Conservation (phyloP, 352 stramenopile genomes). For the Phytophthora cryptogea region DNA sequence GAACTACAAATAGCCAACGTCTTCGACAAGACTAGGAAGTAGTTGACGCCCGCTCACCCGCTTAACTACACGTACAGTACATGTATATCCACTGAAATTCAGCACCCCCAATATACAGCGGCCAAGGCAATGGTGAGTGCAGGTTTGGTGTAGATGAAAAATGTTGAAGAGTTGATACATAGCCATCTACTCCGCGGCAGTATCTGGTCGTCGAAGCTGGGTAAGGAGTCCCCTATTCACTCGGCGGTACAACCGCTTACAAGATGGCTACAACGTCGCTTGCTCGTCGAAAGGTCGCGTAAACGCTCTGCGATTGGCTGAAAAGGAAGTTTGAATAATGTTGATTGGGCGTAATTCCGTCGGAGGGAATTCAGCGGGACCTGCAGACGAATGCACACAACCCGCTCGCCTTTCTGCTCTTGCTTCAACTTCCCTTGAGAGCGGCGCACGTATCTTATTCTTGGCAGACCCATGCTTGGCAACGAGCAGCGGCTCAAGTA, state of each 20-base stretch:
- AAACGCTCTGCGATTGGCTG: slow-evolving; percentile 17
- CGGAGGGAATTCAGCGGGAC: slow-evolving; percentile 1
- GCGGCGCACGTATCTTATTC: no score
- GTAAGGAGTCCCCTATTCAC: neutral
- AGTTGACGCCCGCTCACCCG: no score
- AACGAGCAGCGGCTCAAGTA: no score
- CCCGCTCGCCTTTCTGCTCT: slow-evolving; percentile 14
- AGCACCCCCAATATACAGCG: no score
- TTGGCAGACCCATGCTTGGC: no score
- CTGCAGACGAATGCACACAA: slow-evolving; percentile 11
- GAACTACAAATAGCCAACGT: neutral
- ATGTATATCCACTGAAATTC: no score
- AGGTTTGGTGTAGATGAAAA: no score
- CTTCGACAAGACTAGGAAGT: neutral
- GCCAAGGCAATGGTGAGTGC: no score
- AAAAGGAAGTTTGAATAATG: neutral
- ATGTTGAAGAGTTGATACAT: no score
- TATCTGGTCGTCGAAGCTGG: slow-evolving; percentile 6
- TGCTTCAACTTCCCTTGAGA: slow-evolving; percentile 4
- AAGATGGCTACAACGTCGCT: no score
- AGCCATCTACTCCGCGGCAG: neutral
- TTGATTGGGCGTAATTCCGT: slow-evolving; percentile 13
- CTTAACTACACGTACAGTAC: no score
- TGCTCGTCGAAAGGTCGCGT: slow-evolving; percentile 19
- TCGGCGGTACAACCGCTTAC: no score